Base-by-base conservation (phyloP, 768 basidiomycete genomes). In the Serendipita sp. region DNA sequence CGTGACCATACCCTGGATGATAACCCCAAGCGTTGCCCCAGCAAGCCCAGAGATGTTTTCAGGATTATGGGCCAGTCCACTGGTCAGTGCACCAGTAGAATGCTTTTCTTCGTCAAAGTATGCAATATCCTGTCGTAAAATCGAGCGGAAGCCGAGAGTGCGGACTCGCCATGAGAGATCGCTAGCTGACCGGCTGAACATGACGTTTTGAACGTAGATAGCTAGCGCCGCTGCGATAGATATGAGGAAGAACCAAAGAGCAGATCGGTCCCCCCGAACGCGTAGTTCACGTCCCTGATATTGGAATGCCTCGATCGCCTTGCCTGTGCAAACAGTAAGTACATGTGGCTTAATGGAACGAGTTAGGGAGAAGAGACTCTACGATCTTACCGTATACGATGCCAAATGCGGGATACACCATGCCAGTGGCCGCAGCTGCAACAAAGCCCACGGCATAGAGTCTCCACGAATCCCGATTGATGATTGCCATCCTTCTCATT, bases 81-180 rank as follows among this genome's bases (percentile, higher is more conserved):
- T 80, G 2, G 90, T 94, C 61, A 97, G 76, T 44, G 81, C 78
- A 63, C 95, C 95, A 9, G 90, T 86, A 81, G 85, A 68, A 70
- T 96, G 83, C 72, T 84, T 82, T 24, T 91, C 89, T 73, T 81
- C 83, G 73, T 96, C 92, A 64, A 94, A 96, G 77, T 85, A 94
- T 65, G 85, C 68, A 83, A 87, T 84, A 69, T 96, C 95, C 77
- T 95, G 92, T 56, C 90, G 79, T 14, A 97, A 75, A 63, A 93
- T 85, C 5, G 93, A 81, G 56, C 74, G 77, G 81, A 97, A 95
- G 65, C 78, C 80, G 45, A 86, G 69, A 1, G 77, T 77, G 34
- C 95, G 83, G 48, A 98, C 71, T 64, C 82, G 84, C 38, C 79
- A 74, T 1, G 86, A 85, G 61, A 98, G 73, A 7, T 73, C 74